Evolutionary conservation across 106 monocot genomes (phyloP), one percentile per base, ranked within the genome.

Genomic region (Platanthera guangdongensis): DNA sequence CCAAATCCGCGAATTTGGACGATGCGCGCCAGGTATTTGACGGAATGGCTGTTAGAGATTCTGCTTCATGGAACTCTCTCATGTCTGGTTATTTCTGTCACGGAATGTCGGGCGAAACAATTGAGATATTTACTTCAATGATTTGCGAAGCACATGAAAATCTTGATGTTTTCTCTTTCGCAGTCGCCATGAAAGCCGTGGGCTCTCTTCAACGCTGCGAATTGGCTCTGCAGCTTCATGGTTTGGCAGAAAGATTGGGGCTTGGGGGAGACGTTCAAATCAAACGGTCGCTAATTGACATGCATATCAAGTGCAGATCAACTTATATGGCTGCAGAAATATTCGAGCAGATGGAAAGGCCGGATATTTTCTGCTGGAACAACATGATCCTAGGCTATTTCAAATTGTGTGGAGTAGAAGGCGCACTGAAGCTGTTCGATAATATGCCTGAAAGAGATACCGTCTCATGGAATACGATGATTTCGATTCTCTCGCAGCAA

Each of bases 401-500:
- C 9, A 87, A 79, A 52, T 78, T 76, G 19, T 74, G 53, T 32
- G 82, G 84, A 67, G 77, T 85, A 5, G 81, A 82, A 13, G 52
- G 25, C 75, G 90, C 95, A 78, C 57, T 81, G 8, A 78, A 79
- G 64, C 5, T 87, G 65, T 93, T 97, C 54, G 25, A 81, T 7
- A 25, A 55, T 63, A 93, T 93, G 90, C 84, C 81, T 6, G 84
- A 91, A 68, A 72, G 83, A n/a, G 87, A 96, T 70, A 77, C 79
- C 71, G 78, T 96, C 48, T 89, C 90, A 13, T 96, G 93, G 93
- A 96, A 96, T 69, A 90, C 85, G 8, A 83, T 91, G 70, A 89
- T 96, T 46, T 93, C 93, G 49, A 22, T 89, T 71, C 73, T 88
- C 52, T 79, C 81, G 12, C 84, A 80, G 6, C 76, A 86, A 52